Base-by-base conservation (phyloP, 352 stramenopile species). In the Globisporangium okanoganense region DNA sequence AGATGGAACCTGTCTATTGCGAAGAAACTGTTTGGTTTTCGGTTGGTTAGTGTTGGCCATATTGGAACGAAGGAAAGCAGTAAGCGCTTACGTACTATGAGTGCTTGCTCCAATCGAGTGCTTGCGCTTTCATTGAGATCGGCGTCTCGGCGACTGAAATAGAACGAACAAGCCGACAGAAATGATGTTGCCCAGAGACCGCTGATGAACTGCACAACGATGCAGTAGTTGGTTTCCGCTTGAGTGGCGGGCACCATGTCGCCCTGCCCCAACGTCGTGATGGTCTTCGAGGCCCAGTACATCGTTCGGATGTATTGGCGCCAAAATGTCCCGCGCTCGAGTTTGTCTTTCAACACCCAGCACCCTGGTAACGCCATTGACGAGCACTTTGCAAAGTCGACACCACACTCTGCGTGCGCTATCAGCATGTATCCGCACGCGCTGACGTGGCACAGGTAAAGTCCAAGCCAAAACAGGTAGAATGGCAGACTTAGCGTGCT, bases 251-350 rank as follows among this genome's bases (percentile, higher is more conserved):
- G 65, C 10, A 69, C 53, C 36, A 72, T 27, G 29, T 72, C 65
- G 16, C 65, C 65, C n/a, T 72, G 65, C 1, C 65, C 65, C 12
- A 72, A 40, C 9, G 65, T 72, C 24, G 65, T 69, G 14, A 71
- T 47, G 3, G 65, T 69, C 62, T 72, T 72, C 35, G 56, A 68
- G 0, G 61, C 65, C 65, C 65, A 72, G 48, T 72, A 72, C 61
- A 72, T 68, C 6, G 65, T 61, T 10, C 65, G 47, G 10, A 72
- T 44, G 24, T 72, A 72, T 51, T 72, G 56, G 1, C 65, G 61
- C 56, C 47, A 56, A 13, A 65, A 56, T 9, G 18, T 27, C 16
- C 49, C 65, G 16, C 38, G 50, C 50, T 72, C 65, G 27, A 72
- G 55, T 4, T 51, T 35, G 24, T 72, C 65, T 49, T 66, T 68